These are phyloP conservation scores for Piper betle DNA, from an alignment of 164 flowering plant species.

Conservation along the genomic window DNA sequence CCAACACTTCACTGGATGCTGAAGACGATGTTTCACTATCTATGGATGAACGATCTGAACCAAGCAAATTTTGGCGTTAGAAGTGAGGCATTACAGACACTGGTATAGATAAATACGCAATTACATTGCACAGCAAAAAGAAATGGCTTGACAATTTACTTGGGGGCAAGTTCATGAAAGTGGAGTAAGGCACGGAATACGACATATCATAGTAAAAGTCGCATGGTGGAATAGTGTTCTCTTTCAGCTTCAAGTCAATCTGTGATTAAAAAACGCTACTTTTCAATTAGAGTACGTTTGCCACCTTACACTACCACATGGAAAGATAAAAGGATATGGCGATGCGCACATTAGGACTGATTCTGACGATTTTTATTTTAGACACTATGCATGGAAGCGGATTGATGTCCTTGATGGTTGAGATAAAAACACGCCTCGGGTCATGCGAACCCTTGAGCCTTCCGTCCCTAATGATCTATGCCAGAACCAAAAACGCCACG, in stretches of 20 bases:
- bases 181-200: conserved; percentile 28
- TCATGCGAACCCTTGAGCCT: conserved; percentile 19
- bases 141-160: conserved; percentile 10
- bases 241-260: conserved; percentile 25
- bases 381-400: conserved; percentile 44
- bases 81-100: not conserved
- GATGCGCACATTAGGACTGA: conserved; percentile 26
- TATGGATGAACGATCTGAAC: conserved; percentile 9
- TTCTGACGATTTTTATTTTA: conserved; percentile 28
- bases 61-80: not conserved
- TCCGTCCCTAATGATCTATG: conserved; percentile 15
- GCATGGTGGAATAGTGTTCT: conserved; percentile 16
- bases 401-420: conserved; percentile 50
- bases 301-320: not conserved
- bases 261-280: conserved; percentile 4
- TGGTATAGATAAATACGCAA: not conserved
- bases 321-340: not conserved
- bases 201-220: conserved; percentile 51
- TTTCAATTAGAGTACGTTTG: not conserved
- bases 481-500: not conserved
- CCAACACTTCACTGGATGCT: conserved; percentile 19
- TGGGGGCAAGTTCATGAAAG: conserved; percentile 23
- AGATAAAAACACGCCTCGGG: conserved; percentile 38
- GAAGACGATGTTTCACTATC: conserved; percentile 26
- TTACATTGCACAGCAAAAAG: not conserved